Evolutionary conservation across 805 yeast genomes (phyloP).

Genomic region (Saccharomycopsis sp.): DNA sequence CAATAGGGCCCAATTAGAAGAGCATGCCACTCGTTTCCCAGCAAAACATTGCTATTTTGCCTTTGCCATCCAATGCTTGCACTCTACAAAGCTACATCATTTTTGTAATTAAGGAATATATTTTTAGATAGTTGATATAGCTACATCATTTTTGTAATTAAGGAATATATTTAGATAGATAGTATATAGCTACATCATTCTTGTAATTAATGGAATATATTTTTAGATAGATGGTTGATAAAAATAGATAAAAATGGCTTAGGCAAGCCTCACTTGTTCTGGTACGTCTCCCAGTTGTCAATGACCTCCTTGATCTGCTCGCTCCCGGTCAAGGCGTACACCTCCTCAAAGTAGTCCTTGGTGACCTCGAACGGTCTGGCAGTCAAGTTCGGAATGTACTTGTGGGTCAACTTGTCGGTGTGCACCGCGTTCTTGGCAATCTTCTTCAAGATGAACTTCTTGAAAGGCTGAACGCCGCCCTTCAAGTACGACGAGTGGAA

Average conservation of each 20-base stretch:
- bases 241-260: background rate
- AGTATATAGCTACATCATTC: no score
- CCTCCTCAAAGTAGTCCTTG: slow-evolving; percentile 95
- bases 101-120: no score
- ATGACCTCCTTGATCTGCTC: slow-evolving; percentile 84
- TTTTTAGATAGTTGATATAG: no score
- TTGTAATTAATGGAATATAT: no score
- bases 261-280: slow-evolving; percentile 24
- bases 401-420: slow-evolving; percentile 87
- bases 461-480: slow-evolving; percentile 98
- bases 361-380: slow-evolving; percentile 95
- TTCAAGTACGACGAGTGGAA: slow-evolving; percentile 98
- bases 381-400: slow-evolving; percentile 97
- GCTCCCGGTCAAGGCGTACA: slow-evolving; percentile 83
- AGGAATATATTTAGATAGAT: no score
- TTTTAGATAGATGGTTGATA: no score
- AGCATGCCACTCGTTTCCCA: no score
- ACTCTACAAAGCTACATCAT: no score
- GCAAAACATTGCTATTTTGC: no score
- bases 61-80: no score
- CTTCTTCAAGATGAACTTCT: slow-evolving; percentile 94
- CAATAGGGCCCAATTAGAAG: no score
- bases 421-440: slow-evolving; percentile 91
- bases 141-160: no score
- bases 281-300: slow-evolving; percentile 92